Base-by-base conservation (phyloP, 306 rosid species). In the Quercus ilex region DNA sequence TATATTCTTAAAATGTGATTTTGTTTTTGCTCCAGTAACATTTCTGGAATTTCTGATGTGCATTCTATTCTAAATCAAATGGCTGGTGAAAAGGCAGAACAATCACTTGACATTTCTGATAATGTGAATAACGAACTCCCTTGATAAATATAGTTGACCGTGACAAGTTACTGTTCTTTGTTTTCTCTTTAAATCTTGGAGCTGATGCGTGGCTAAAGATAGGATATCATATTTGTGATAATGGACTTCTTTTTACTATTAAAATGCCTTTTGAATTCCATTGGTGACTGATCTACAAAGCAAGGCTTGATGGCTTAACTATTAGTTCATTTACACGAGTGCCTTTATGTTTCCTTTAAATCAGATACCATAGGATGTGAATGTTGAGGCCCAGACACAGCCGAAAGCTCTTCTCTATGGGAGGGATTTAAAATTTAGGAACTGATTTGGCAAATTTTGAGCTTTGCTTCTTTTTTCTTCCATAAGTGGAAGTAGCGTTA, bases 131-230 rank as follows among this genome's bases (percentile, higher is more conserved):
- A 83, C 5, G 85, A 41, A 38, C 0, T 38, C 43, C 43, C 43
- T 38, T 38, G 10, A 38, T 38, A 38, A 38, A 6, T 38, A 38
- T 38, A 38, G 10, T 1, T 38, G 10, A 38, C 43, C 6, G 9
- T 30, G 28, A 92, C 86, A 86, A 85, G 78, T 89, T 94, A 77
- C 77, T 91, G 55, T 92, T 94, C 88, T 87, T 92, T 35, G 41
- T 93, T 84, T 94, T 94, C 87, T 94, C 99, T 94, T 80, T 95
- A 92, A 55, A 84, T 81, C 97, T 94, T 81, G 97, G 99, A 82
- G 92, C 91, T 77, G 99, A 94, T 84, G 97, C 92, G 69, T 92
- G 97, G 77, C 97, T 97, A 77, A 97, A 94, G 97, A 97, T 94
- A 78, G 59, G 74, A 7, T 71, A 63, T 62, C 25, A 19, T 41